Evolutionary conservation across 768 basidiomycete genomes (phyloP).

Genomic region (Phlegmacium glaucopus): DNA sequence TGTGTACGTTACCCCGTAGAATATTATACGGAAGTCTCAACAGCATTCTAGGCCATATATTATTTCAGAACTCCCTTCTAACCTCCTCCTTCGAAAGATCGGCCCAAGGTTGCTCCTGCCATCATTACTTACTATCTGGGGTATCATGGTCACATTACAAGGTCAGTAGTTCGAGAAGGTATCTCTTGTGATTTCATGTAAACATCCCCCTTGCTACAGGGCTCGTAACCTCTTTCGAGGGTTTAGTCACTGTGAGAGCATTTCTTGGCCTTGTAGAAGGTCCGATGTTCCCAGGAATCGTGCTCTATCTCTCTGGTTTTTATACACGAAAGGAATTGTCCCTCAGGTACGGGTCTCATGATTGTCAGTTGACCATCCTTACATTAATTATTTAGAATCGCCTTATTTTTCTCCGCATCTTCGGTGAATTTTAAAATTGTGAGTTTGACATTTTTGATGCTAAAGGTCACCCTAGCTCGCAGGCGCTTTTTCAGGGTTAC

Average conservation of each 20-base stretch:
- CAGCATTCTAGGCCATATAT: conserved; percentile 37
- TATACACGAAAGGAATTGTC: too few relatives aligned
- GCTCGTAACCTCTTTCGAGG: conserved; percentile 40
- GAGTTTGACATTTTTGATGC: conserved; percentile 14
- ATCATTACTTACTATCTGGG: conserved; percentile 46
- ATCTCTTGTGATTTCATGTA: neutral
- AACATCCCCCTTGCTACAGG: too few relatives aligned
- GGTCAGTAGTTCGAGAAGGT: neutral
- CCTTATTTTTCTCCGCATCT: conserved; percentile 34
- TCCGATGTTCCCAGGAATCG: too few relatives aligned
- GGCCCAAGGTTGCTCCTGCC: conserved; percentile 50
- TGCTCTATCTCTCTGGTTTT: too few relatives aligned
- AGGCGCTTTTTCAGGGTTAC: conserved; percentile 60
- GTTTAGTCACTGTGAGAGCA: conserved; percentile 47
- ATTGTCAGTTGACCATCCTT: too few relatives aligned
- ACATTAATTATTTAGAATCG: conserved; percentile 27
- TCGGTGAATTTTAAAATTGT: conserved; percentile 21
- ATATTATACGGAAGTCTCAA: neutral
- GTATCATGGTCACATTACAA: conserved; percentile 44
- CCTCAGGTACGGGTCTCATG: too few relatives aligned
- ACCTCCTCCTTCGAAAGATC: conserved; percentile 39
- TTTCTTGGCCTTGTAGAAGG: too few relatives aligned
- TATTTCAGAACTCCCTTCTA: conserved; percentile 45
- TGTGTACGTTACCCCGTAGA: conserved; percentile 19
- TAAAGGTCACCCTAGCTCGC: conserved; percentile 33